phyloP scores from a whole-genome alignment of 2,329 filamentous ascomycete species.

The Hypocreales sp. region DNA sequence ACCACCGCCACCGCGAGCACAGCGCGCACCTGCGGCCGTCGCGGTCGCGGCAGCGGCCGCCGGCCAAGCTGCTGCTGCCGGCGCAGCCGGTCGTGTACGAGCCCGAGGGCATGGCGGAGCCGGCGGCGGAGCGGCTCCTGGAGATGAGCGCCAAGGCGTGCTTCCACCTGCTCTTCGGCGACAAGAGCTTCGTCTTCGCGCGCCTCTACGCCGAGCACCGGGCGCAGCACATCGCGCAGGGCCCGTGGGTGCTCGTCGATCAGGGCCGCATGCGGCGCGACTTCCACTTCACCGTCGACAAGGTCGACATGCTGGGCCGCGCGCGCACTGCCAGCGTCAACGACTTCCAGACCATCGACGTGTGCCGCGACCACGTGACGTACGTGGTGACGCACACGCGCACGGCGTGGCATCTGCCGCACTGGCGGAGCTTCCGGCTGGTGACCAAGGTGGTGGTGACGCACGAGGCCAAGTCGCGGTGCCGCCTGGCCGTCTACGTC shows the following conservation, averaged over 20 bases:
- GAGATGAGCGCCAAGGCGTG: conserved; percentile 86
- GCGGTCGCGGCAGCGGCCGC: conserved; percentile 17
- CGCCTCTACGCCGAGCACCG: conserved; percentile 73
- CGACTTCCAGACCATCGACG: conserved; percentile 78
- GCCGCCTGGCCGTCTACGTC: conserved; percentile 77
- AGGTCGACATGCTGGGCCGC: conserved; percentile 48
- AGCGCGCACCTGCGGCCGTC: conserved; percentile 15
- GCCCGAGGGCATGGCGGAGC: conserved; percentile 63
- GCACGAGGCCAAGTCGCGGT: conserved; percentile 79
- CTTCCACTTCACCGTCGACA: conserved; percentile 66
- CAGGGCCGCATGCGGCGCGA: conserved; percentile 58
- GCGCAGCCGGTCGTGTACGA: conserved; percentile 69
- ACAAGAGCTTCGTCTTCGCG: conserved; percentile 89
- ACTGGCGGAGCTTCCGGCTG: conserved; percentile 62
- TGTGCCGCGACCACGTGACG: conserved; percentile 59
- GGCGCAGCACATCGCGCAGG: conserved; percentile 68
- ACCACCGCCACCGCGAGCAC: background rate
- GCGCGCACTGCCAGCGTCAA: conserved; percentile 46
- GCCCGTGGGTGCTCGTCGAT: conserved; percentile 64
- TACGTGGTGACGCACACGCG: conserved; percentile 49
- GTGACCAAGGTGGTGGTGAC: conserved; percentile 90
- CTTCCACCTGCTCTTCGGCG: conserved; percentile 92
- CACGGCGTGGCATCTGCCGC: conserved; percentile 72
- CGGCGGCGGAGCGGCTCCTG: conserved; percentile 67
- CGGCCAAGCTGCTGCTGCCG: conserved; percentile 68